phyloP scores from a whole-genome alignment of 768 basidiomycete genomes.

The Suillus bovinus region DNA sequence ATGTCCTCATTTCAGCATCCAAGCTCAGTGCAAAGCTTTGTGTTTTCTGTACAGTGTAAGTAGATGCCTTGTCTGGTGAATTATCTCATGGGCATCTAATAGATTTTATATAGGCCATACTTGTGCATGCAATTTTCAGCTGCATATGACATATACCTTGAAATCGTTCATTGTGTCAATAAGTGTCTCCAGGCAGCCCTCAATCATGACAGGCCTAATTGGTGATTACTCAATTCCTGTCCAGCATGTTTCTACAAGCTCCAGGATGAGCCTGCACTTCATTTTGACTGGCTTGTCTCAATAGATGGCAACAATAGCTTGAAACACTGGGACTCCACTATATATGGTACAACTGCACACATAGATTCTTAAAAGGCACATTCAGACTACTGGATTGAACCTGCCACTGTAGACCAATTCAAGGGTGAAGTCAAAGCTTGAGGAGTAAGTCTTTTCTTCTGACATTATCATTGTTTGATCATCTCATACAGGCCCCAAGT shows the following conservation, averaged over 20 bases:
- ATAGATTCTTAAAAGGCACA: too few relatives aligned
- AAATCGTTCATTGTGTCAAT: constrained; percentile 13
- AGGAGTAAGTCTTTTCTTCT: too few relatives aligned
- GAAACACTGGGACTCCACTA: not conserved
- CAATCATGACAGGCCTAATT: not conserved
- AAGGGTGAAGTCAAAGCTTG: too few relatives aligned
- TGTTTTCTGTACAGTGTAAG: not conserved
- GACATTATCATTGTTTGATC: too few relatives aligned
- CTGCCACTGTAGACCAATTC: too few relatives aligned
- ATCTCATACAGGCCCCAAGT: too few relatives aligned
- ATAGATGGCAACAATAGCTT: constrained; percentile 19
- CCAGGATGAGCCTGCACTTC: constrained; percentile 2
- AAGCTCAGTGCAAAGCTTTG: not conserved
- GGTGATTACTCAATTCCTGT: constrained; percentile 13
- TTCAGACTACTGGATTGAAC: too few relatives aligned
- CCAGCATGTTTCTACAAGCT: constrained; percentile 16
- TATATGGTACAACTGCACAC: too few relatives aligned
- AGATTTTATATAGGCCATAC: constrained; percentile 12
- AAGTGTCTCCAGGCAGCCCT: not conserved
- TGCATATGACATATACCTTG: constrained; percentile 13
- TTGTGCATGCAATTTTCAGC: constrained; percentile 4
- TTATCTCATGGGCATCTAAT: too few relatives aligned
- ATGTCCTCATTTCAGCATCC: not conserved
- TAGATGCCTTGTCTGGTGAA: too few relatives aligned
- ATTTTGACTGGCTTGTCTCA: constrained; percentile 3